Evolutionary conservation across 208 protist genomes (phyloP).

Genomic region (Trichomonas vaginalis): DNA sequence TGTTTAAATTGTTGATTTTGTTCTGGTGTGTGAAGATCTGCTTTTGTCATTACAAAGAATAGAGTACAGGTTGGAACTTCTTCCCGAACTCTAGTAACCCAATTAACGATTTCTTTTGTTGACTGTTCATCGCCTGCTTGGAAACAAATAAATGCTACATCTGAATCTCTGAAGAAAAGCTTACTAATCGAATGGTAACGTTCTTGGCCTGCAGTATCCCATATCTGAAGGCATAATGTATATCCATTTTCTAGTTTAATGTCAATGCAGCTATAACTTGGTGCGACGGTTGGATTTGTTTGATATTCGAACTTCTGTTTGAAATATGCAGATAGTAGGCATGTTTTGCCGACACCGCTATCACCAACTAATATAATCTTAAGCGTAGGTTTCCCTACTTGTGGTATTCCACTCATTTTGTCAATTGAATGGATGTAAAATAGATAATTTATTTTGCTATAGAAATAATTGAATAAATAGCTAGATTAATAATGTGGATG

Average conservation of each 20-base stretch:
- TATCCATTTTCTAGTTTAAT: background rate
- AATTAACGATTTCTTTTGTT: background rate
- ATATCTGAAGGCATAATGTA: background rate
- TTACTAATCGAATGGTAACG: background rate
- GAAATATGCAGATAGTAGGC: background rate
- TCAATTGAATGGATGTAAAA: no score
- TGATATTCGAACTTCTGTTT: background rate
- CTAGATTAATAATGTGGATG: no score
- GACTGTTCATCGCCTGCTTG: background rate
- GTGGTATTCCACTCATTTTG: background rate
- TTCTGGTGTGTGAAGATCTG: background rate
- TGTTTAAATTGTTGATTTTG: background rate
- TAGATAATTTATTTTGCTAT: no score
- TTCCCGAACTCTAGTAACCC: background rate
- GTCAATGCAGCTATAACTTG: background rate
- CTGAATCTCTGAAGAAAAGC: background rate
- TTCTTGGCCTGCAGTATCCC: slow-evolving; percentile 9
- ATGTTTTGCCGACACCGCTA: background rate
- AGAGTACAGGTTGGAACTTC: background rate
- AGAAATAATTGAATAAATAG: no score
- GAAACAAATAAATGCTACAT: background rate
- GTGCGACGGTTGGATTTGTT: background rate
- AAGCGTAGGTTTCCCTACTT: background rate
- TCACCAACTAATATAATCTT: background rate
- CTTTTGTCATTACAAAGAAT: background rate